Conservation (phyloP, 2,329 filamentous ascomycete genomes). For the Aspergillus caelatus region DNA sequence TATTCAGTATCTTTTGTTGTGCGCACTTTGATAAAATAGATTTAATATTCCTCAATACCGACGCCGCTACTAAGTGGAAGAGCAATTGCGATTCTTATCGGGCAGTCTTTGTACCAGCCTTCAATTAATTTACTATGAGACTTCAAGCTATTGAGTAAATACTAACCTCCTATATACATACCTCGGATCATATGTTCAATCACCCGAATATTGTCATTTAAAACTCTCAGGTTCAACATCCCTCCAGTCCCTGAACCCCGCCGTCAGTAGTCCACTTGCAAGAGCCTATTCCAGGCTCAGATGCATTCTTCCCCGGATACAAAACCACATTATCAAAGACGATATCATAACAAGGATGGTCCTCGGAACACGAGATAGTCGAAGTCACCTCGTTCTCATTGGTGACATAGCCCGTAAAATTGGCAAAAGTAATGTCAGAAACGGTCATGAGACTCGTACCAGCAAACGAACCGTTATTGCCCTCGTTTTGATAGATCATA, state of each 20-base stretch:
- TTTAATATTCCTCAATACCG: neutral
- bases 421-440: constrained; percentile 53
- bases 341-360: constrained; percentile 57
- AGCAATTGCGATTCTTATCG: neutral
- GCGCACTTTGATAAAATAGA: neutral
- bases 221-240: constrained; percentile 14
- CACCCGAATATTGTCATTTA: neutral
- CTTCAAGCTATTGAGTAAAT: neutral
- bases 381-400: constrained; percentile 38
- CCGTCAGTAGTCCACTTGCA: constrained; percentile 42
- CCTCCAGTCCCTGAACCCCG: constrained; percentile 42
- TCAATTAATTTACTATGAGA: neutral
- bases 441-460: constrained; percentile 57
- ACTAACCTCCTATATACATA: neutral
- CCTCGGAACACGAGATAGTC: constrained; percentile 51
- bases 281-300: constrained; percentile 33
- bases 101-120: neutral
- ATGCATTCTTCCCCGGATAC: constrained; percentile 34
- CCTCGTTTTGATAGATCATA: constrained; percentile 52
- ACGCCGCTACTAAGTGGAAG: neutral
- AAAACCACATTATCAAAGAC: constrained; percentile 47
- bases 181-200: neutral
- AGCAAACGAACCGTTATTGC: constrained; percentile 52
- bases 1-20: neutral
- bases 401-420: constrained; percentile 55